Base-by-base conservation (phyloP, 257 asterid species). In the Coffea canephora region DNA sequence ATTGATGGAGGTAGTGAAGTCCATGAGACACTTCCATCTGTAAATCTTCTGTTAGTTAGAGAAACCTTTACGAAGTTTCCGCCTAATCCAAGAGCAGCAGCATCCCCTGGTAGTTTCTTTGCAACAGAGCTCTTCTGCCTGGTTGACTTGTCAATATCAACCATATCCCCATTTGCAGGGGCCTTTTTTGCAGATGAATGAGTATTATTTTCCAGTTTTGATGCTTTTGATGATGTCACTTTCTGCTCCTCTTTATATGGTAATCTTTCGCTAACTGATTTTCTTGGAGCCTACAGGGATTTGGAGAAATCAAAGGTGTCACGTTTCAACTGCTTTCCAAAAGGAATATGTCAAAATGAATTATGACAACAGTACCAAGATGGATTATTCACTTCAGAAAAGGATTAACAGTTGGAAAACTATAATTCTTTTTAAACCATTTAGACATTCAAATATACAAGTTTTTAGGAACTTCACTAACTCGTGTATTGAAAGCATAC, bases 1-100 rank as follows among this genome's bases (percentile, higher is more conserved):
- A 96, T 90, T 61, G 97, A 91, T 59, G 98, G 87, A 69, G 98
- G 98, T 49, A 94, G 88, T 15, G 97, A 87, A 77, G 90, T 79
- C 98, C 97, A 96, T 52, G 97, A 90, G 85, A 86, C 90, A 87
- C 85, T 85, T 83, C 95, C 91, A 73, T 92, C 97, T 1, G 91
- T 86, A 78, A 92, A 82, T 80, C 89, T 90, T 67, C 88, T 83
- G 79, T 88, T 92, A 83, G 84, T 85, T 69, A 87, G 67, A 82
- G 96, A 85, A 83, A 94, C 89, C 91, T 96, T 96, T 84, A 91
- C 90, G 82, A 92, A 82, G 83, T 90, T 90, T 81, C 87, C 97
- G 3, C 89, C 93, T 43, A 91, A 81, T 41, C 97, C 97, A 82
- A 88, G 77, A 87, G 80, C 86, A 67, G 81, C 79, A 73, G 72